Conservation (phyloP, 2,329 filamentous ascomycete genomes). For the Pseudovirgaria hyperparasitica region DNA sequence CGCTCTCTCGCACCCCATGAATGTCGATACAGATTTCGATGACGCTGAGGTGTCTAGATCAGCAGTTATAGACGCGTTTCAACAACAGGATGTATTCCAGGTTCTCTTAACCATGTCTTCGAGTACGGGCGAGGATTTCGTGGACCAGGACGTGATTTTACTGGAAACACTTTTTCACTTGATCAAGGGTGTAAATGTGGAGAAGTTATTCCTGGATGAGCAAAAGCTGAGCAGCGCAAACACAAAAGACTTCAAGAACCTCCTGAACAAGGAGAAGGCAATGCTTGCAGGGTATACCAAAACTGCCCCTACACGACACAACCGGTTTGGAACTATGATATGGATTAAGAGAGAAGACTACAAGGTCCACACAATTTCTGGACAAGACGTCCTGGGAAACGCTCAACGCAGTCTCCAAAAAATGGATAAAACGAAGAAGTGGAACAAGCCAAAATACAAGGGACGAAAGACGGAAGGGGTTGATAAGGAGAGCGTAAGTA, state of each 20-base stretch:
- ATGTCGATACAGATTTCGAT: slow-evolving; percentile 69
- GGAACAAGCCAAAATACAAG: slow-evolving; percentile 60
- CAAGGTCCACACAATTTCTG: slow-evolving; percentile 75
- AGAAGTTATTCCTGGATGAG: slow-evolving; percentile 76
- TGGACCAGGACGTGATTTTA: slow-evolving; percentile 73
- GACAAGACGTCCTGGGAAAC: slow-evolving; percentile 71
- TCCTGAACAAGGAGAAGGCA: slow-evolving; percentile 74
- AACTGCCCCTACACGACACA: slow-evolving; percentile 74
- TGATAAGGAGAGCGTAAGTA: slow-evolving; percentile 22
- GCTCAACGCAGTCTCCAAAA: slow-evolving; percentile 64
- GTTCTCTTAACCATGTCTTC: slow-evolving; percentile 77
- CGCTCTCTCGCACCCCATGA: slow-evolving; percentile 64
- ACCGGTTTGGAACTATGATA: slow-evolving; percentile 91
- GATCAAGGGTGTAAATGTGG: slow-evolving; percentile 75
- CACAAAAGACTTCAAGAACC: slow-evolving; percentile 56
- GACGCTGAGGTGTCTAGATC: slow-evolving; percentile 82
- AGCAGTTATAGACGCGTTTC: slow-evolving; percentile 75
- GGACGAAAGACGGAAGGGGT: slow-evolving; percentile 28
- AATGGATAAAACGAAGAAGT: slow-evolving; percentile 84
- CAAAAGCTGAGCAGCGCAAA: slow-evolving; percentile 56
- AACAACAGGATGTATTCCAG: slow-evolving; percentile 81
- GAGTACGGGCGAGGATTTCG: slow-evolving; percentile 88
- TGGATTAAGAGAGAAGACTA: slow-evolving; percentile 85
- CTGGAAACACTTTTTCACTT: slow-evolving; percentile 89
- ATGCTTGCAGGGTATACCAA: slow-evolving; percentile 67